Percentiles rank a stretch among this genome's conserved stretches.
phyloP scores from a whole-genome alignment of 2,329 filamentous ascomycete species.

The Paecilomyces variotii region DNA sequence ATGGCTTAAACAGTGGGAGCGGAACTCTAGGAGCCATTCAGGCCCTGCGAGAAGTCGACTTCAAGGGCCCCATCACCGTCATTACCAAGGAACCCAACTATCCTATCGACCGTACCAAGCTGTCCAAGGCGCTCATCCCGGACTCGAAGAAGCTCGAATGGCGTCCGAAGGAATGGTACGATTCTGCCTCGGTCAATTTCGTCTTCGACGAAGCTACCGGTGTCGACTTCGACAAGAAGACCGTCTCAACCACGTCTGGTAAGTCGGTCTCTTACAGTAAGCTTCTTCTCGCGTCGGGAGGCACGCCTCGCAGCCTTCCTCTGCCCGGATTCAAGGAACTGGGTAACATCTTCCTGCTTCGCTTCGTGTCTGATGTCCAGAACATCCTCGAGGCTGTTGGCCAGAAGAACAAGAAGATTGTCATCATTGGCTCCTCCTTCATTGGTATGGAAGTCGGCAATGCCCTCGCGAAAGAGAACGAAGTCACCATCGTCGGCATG shows the following conservation, averaged over 20 bases:
- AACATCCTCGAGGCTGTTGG: slow-evolving; percentile 73
- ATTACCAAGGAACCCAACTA: slow-evolving; percentile 77
- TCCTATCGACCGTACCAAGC: slow-evolving; percentile 87
- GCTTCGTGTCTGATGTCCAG: slow-evolving; percentile 68
- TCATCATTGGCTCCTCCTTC: slow-evolving; percentile 86
- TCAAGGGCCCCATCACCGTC: slow-evolving; percentile 69
- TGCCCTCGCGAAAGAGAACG: slow-evolving; percentile 67
- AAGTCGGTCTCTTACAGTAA: slow-evolving; percentile 72
- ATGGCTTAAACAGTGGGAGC: slow-evolving; percentile 52
- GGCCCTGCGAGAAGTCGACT: slow-evolving; percentile 73
- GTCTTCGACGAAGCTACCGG: slow-evolving; percentile 56
- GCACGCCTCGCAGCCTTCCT: slow-evolving; percentile 65
- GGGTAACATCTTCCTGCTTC: slow-evolving; percentile 77
- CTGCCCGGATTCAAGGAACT: slow-evolving; percentile 80
- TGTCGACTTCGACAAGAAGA: slow-evolving; percentile 68
- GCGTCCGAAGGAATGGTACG: slow-evolving; percentile 72
- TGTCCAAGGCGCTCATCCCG: slow-evolving; percentile 85
- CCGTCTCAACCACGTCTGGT: slow-evolving; percentile 66
- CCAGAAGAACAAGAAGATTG: slow-evolving; percentile 78
- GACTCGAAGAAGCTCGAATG: slow-evolving; percentile 72
- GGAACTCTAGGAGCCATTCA: slow-evolving; percentile 77
- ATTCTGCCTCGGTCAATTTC: slow-evolving; percentile 49
- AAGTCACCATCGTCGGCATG: slow-evolving; percentile 82
- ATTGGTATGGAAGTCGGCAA: slow-evolving; percentile 98
- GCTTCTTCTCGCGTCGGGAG: slow-evolving; percentile 83